A percentile compares a stretch with the other conserved stretches of the same genome.
These are phyloP conservation scores for Teratosphaeria gauchensis DNA, from an alignment of 2,329 filamentous ascomycete genomes.

Conservation along the genomic window DNA sequence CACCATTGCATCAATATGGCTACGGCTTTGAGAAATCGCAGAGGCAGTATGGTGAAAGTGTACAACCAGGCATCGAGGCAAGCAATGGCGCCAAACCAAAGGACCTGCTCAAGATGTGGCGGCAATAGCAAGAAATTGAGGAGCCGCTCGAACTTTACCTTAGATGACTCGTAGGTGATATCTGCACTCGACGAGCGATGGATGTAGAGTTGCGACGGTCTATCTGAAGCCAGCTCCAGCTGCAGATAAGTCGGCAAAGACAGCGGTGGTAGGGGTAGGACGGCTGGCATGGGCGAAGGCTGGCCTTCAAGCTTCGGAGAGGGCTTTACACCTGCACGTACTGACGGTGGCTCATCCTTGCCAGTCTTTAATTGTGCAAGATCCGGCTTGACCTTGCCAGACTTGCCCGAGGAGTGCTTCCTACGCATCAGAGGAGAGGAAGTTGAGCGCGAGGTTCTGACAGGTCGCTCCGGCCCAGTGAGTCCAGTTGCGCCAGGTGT, in stretches of 20 bases:
- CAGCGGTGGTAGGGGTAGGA: constrained; percentile 51
- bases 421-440: constrained; percentile 29
- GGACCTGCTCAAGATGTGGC: constrained; percentile 68
- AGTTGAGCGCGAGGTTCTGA: constrained; percentile 24
- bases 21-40: constrained; percentile 75
- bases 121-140: constrained; percentile 81
- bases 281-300: constrained; percentile 38
- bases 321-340: constrained; percentile 16
- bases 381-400: constrained; percentile 10
- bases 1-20: constrained; percentile 71
- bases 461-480: constrained; percentile 16
- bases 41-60: constrained; percentile 87
- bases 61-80: constrained; percentile 96
- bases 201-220: constrained; percentile 54
- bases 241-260: constrained; percentile 58
- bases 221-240: constrained; percentile 51
- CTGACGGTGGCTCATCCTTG: constrained; percentile 10
- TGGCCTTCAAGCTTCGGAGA: constrained; percentile 24
- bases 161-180: constrained; percentile 82
- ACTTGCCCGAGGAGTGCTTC: constrained; percentile 25
- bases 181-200: constrained; percentile 48
- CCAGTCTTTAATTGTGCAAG: constrained; percentile 27
- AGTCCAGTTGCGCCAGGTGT: constrained; percentile 10
- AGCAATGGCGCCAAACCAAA: constrained; percentile 80
- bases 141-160: constrained; percentile 82